Evolutionary conservation across 116 monocot species (phyloP).

Genomic region (Papilionanthe hybrid): DNA sequence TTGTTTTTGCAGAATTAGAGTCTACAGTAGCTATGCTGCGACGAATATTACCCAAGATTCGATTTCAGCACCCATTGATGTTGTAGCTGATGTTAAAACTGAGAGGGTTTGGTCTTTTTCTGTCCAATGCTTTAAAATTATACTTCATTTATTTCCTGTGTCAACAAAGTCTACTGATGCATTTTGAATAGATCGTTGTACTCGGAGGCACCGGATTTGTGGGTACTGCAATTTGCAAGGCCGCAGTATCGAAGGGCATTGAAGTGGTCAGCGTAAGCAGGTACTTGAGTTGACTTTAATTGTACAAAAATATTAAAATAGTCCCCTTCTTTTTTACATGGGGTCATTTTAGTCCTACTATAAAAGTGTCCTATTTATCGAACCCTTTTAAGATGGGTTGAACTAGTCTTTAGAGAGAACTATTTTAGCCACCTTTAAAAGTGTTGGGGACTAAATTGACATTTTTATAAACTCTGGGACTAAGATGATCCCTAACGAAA

Average conservation of each 20-base stretch:
- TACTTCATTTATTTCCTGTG: not conserved
- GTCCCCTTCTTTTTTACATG: too few relatives aligned
- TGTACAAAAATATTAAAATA: not conserved
- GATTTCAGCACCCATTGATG: constrained; percentile 62
- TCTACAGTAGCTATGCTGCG: constrained; percentile 42
- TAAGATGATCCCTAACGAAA: too few relatives aligned
- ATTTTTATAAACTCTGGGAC: too few relatives aligned
- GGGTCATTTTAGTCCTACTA: too few relatives aligned
- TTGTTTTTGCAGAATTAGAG: constrained; percentile 25
- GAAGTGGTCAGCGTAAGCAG: constrained; percentile 96
- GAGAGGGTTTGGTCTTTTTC: constrained; percentile 49
- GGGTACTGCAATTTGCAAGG: constrained; percentile 95
- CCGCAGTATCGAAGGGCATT: constrained; percentile 89
- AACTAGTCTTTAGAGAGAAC: too few relatives aligned
- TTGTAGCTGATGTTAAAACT: constrained; percentile 70
- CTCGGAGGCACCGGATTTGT: constrained; percentile 96
- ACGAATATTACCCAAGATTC: constrained; percentile 36
- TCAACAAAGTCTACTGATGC: not conserved
- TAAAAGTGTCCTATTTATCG: too few relatives aligned
- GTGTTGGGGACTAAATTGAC: too few relatives aligned
- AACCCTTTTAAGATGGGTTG: too few relatives aligned
- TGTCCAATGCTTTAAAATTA: not conserved
- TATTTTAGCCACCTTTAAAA: too few relatives aligned
- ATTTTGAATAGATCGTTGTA: constrained; percentile 68
- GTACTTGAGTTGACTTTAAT: constrained; percentile 22